phyloP scores from a whole-genome alignment of 2,329 filamentous ascomycete species.

The Chaetomium globosum region DNA sequence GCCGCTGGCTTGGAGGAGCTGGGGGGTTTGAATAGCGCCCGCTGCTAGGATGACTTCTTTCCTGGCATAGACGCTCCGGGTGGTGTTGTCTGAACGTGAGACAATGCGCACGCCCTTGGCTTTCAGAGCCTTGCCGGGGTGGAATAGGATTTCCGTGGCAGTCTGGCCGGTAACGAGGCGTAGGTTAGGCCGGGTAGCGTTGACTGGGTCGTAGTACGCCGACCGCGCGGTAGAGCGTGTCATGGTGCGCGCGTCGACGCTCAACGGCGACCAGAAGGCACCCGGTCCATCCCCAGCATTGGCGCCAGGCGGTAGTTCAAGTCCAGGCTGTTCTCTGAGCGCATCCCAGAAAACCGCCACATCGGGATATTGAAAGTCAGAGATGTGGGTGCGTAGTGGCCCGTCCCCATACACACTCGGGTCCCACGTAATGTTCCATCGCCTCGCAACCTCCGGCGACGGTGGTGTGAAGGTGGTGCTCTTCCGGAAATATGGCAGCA shows the following conservation, averaged over 20 bases:
- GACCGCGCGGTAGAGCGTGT: slow-evolving; percentile 32
- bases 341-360: slow-evolving; percentile 30
- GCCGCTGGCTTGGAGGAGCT: slow-evolving; percentile 50
- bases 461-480: slow-evolving; percentile 33
- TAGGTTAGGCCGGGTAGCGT: slow-evolving; percentile 29
- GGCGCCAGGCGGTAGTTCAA: slow-evolving; percentile 9
- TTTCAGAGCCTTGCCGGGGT: slow-evolving; percentile 23
- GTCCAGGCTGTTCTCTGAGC: slow-evolving; percentile 21
- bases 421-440: slow-evolving; percentile 34
- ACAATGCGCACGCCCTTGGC: slow-evolving; percentile 40
- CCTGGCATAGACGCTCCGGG: slow-evolving; percentile 35
- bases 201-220: slow-evolving; percentile 34
- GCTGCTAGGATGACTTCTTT: slow-evolving; percentile 46
- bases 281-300: slow-evolving; percentile 29
- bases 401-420: slow-evolving; percentile 27
- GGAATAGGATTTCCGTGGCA: slow-evolving; percentile 31
- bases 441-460: not conserved
- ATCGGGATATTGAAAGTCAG: slow-evolving; percentile 34
- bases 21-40: slow-evolving; percentile 44
- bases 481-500: slow-evolving; percentile 56
- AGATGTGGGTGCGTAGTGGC: slow-evolving; percentile 29
- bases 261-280: slow-evolving; percentile 28
- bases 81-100: slow-evolving; percentile 31
- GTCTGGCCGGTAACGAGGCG: slow-evolving; percentile 32
- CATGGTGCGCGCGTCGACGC: slow-evolving; percentile 29